Conservation (phyloP, 2,329 filamentous ascomycete species). For the Aschersonia sp. region DNA sequence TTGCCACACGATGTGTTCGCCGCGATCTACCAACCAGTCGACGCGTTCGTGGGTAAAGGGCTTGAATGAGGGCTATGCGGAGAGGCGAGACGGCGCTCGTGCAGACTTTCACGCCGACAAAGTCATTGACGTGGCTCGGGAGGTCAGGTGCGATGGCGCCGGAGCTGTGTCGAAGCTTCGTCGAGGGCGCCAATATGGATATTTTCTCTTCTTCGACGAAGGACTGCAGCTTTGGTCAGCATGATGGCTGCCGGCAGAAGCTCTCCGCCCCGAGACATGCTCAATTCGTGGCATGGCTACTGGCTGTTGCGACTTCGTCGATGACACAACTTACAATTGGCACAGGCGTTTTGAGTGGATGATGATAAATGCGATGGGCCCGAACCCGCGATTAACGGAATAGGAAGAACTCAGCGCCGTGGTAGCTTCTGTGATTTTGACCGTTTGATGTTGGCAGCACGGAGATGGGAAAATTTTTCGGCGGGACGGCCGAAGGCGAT, state of each 20-base stretch:
- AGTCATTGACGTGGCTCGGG: no score
- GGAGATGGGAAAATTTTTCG: conserved; percentile 20
- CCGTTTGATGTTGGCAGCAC: conserved; percentile 10
- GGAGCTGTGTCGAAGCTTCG: no score
- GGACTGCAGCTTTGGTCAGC: conserved; percentile 9
- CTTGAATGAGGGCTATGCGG: no score
- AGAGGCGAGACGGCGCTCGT: no score
- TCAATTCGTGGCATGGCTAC: conserved; percentile 3
- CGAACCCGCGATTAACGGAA: conserved; percentile 22
- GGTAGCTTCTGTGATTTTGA: conserved; percentile 15
- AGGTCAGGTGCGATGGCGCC: no score
- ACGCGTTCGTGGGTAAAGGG: no score
- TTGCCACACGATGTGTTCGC: neutral
- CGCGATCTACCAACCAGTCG: neutral
- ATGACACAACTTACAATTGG: conserved; percentile 9
- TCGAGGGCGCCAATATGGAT: no score
- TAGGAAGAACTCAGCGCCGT: conserved; percentile 31
- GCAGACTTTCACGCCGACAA: no score
- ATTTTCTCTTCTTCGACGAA: neutral
- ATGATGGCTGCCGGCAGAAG: conserved; percentile 1
- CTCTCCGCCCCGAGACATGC: conserved; percentile 3
- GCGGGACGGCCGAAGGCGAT: conserved; percentile 5
- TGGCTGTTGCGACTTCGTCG: conserved; percentile 3
- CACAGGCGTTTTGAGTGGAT: conserved; percentile 15
- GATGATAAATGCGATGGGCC: conserved; percentile 29